Evolutionary conservation across 2,329 filamentous ascomycete species (phyloP), one percentile per base, ranked within the genome.

Genomic region (Lecanosticta acicola): DNA sequence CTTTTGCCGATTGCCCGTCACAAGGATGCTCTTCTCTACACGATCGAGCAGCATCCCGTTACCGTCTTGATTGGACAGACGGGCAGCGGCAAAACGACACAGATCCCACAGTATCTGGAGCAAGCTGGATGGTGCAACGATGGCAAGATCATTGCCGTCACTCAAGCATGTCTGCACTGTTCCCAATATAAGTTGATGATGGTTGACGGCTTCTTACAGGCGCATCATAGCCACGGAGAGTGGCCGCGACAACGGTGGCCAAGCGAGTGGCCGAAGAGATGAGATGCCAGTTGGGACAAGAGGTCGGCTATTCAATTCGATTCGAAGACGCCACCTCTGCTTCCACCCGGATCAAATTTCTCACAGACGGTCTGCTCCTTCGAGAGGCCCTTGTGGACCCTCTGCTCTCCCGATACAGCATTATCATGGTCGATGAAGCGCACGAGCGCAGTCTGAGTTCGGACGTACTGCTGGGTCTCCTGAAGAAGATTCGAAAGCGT

Each of bases 351-450:
- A 91, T 98, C 70, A 96, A 98, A 65, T 97, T 97, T 62, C 71
- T 97, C 53, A 98, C 91, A 0, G 93, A 98, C 69, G 91, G 91
- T 0, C 74, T 98, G 39, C 76, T 98, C 24, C 80, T 98, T 43
- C 77, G 91, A 59, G 93, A 98, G 68, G 93, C 91, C 20, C 76
- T 98, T 3, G 87, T 96, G 3, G 93, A 98, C 66, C 93, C 93
- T 10, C 70, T 97, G 3, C 70, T 98, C 29, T 93, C 87, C 16
- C 79, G 88, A 9, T 98, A 98, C 65, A 94, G 89, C 0, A 85
- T 95, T 36, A 87, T 98, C 58, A 96, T 98, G 88, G 85, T 98
- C 5, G 93, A 98, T 63, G 91, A 97, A 68, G 93, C 91, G 4
- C 93, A 98, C 63, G 91, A 97, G 68, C 78, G 93, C 43, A 95